Evolutionary conservation across 2,329 filamentous ascomycete genomes (phyloP).

Genomic region (Spiromastix sp.): DNA sequence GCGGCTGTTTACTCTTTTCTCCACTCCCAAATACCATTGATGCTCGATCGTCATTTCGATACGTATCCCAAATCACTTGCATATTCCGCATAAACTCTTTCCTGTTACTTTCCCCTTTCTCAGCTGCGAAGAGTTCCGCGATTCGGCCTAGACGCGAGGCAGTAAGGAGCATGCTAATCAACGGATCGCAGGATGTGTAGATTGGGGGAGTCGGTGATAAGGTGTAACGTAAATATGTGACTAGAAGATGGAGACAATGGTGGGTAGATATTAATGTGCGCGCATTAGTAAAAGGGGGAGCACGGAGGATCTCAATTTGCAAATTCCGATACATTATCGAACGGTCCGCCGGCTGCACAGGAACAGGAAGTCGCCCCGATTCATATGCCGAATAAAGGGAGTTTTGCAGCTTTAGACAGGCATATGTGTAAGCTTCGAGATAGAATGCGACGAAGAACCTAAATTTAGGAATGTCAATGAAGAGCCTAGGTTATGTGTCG

Average conservation of each 20-base stretch:
- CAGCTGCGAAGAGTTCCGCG: slow-evolving; percentile 33
- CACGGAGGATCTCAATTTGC: slow-evolving; percentile 27
- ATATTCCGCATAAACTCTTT: slow-evolving; percentile 36
- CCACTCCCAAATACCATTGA: slow-evolving; percentile 25
- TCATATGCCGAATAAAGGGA: slow-evolving; percentile 27
- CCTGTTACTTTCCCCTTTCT: slow-evolving; percentile 32
- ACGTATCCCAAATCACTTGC: slow-evolving; percentile 26
- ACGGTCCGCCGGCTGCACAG: slow-evolving; percentile 23
- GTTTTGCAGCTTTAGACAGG: slow-evolving; percentile 28
- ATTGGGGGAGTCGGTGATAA: slow-evolving; percentile 24
- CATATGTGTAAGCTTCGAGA: slow-evolving; percentile 28
- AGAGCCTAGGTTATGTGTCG: neutral
- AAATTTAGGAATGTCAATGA: slow-evolving; percentile 1
- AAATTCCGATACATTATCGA: slow-evolving; percentile 26
- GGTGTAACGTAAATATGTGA: slow-evolving; percentile 28
- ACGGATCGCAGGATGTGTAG: slow-evolving; percentile 22
- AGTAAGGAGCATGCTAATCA: slow-evolving; percentile 32
- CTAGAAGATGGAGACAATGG: slow-evolving; percentile 31
- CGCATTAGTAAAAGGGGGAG: slow-evolving; percentile 31
- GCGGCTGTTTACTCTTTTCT: slow-evolving; percentile 18
- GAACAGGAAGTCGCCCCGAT: slow-evolving; percentile 27
- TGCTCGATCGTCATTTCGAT: slow-evolving; percentile 29
- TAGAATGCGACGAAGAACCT: slow-evolving; percentile 34
- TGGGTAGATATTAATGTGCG: slow-evolving; percentile 30
- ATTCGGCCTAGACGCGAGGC: slow-evolving; percentile 29